phyloP scores from a whole-genome alignment of 257 asterid genomes.

The Ehretia macrophylla region DNA sequence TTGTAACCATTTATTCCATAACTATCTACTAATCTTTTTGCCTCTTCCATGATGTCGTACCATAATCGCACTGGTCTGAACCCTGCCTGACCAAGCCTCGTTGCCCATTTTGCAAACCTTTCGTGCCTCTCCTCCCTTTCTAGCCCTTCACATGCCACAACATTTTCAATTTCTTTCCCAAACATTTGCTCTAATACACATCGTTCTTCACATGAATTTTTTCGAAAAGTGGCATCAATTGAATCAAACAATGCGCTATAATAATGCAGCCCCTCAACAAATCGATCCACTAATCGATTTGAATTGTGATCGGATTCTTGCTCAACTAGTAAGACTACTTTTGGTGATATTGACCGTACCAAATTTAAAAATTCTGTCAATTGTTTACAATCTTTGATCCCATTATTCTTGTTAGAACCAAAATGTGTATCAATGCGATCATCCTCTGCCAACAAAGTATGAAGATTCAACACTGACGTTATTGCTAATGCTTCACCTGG shows the following conservation, averaged over 20 bases:
- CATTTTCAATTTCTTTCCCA: conserved; percentile 53
- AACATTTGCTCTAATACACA: conserved; percentile 36
- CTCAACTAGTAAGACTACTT: conserved; percentile 36
- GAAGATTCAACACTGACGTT: conserved; percentile 39
- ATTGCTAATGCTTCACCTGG: conserved; percentile 43
- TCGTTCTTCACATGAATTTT: conserved; percentile 31
- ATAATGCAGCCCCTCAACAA: conserved; percentile 47
- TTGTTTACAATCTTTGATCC: conserved; percentile 27
- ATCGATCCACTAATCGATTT: conserved; percentile 31
- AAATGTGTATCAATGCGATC: conserved; percentile 30
- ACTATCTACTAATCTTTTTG: conserved; percentile 24
- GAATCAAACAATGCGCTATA: conserved; percentile 48
- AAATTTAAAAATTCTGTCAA: conserved; percentile 31
- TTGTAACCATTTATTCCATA: conserved; percentile 34
- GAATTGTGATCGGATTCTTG: conserved; percentile 52
- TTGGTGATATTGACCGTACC: conserved; percentile 31
- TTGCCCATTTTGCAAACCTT: conserved; percentile 35
- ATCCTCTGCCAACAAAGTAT: conserved; percentile 41
- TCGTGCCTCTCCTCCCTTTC: conserved; percentile 60
- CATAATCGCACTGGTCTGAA: conserved; percentile 44
- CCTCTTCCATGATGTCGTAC: conserved; percentile 45
- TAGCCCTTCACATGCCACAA: conserved; percentile 45
- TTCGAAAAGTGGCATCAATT: conserved; percentile 26
- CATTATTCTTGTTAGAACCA: conserved; percentile 17
- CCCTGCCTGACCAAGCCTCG: conserved; percentile 34